Evolutionary conservation across 805 yeast genomes (phyloP), one percentile per base, ranked within the genome.

Genomic region (Suhomyces sp.): DNA sequence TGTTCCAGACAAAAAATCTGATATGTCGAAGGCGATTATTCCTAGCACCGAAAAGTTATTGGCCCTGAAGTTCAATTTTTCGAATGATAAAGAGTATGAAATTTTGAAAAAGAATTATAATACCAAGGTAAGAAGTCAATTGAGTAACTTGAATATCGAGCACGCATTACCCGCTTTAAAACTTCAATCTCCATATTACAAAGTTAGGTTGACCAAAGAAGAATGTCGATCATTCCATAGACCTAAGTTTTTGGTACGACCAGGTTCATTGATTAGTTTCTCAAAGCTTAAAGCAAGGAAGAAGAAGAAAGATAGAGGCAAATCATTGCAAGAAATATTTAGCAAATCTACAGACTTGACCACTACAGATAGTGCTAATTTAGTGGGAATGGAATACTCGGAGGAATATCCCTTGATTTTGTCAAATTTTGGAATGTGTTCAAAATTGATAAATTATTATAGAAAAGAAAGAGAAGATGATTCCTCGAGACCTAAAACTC

Each of bases 401-500:
- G 98, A 93, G 56, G 95, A 93, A 58, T 69, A 70, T 34, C 98
- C 98, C 1, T 63, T 80, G 28, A 83, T 86, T 1, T 63, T 93
- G 19, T 83, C 91, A 4, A 87, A 86, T 41, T 87, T 83, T 57
- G 98, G 98, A 40, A 93, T 93, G 98, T 95, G 96, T 6, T 83
- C 90, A 28, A 93, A 91, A 55, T 64, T 93, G 40, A 85, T 93
- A 48, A 93, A 93, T 54, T 93, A 93, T 56, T 93, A 93, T 59
- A 74, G 98, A 46, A 91, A 91, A 56, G 78, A 76, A 41, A 70
- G 70, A 39, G 88, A 82, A 11, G 88, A 85, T 33, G 98, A 93
- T 56, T 75, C 77, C 4, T 71, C 84, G 4, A 76, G 98, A 41
- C 98, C 98, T 0, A 91, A 90, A 51, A 68, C 88, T 18, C 76